A percentile compares a stretch with the other conserved stretches of the same genome.
Conservation (phyloP, 2,329 filamentous ascomycete species). For the Aspergillus ochraceoroseus region DNA sequence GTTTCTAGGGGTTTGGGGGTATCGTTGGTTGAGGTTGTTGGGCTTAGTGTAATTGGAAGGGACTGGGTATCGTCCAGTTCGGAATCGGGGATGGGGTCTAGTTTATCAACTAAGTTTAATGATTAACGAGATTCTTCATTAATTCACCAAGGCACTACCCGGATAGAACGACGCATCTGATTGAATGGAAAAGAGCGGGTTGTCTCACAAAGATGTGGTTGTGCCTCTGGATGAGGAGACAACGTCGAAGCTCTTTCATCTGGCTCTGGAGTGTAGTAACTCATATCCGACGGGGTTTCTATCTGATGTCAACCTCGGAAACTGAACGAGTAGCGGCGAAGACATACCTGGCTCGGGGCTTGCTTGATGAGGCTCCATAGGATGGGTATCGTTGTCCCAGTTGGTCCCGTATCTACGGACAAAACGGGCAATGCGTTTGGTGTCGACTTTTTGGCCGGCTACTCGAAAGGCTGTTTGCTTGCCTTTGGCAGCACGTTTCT, state of each 20-base stretch:
- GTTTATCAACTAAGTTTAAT: slow-evolving; percentile 21
- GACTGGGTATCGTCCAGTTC: slow-evolving; percentile 26
- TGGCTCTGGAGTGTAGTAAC: slow-evolving; percentile 36
- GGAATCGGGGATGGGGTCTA: slow-evolving; percentile 26
- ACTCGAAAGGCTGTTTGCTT: slow-evolving; percentile 37
- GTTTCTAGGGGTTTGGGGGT: slow-evolving; percentile 13
- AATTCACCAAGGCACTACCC: neutral
- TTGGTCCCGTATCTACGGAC: slow-evolving; percentile 30
- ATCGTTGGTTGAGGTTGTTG: slow-evolving; percentile 11
- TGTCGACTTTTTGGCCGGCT: slow-evolving; percentile 33
- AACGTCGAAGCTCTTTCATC: slow-evolving; percentile 29
- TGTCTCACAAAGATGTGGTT: slow-evolving; percentile 26
- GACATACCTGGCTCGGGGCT: slow-evolving; percentile 35
- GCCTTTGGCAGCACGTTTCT: slow-evolving; percentile 36
- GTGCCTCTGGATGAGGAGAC: slow-evolving; percentile 29
- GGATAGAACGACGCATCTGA: neutral
- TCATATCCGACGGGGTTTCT: slow-evolving; percentile 39
- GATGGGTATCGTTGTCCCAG: slow-evolving; percentile 24
- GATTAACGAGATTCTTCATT: slow-evolving; percentile 9
- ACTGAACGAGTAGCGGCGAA: neutral
- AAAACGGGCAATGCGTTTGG: slow-evolving; percentile 35
- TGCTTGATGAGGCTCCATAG: slow-evolving; percentile 17
- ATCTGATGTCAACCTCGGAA: slow-evolving; percentile 4
- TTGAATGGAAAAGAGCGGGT: slow-evolving; percentile 1
- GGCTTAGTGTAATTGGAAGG: slow-evolving; percentile 19